A percentile compares a stretch with the other conserved stretches of the same genome.
These are phyloP conservation scores for Penicillium sp. DNA, from an alignment of 2,329 filamentous ascomycete genomes.

Conservation along the genomic window DNA sequence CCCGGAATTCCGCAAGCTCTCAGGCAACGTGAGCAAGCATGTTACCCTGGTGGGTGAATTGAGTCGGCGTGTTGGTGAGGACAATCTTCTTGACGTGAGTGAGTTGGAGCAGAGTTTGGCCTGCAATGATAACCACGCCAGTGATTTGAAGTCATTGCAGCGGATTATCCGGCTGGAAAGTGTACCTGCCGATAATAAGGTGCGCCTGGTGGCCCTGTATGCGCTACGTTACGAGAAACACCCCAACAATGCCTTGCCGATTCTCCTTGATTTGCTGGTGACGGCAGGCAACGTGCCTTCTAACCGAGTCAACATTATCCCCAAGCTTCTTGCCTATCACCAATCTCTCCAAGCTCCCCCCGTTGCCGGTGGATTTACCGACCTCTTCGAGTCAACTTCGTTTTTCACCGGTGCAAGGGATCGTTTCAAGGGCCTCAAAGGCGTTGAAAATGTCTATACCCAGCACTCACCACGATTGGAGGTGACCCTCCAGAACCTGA, in stretches of 20 bases:
- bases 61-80: conserved; percentile 78
- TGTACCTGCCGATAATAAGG: conserved; percentile 77
- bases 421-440: conserved; percentile 90
- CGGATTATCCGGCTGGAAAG: conserved; percentile 75
- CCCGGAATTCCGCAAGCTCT: conserved; percentile 93
- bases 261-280: conserved; percentile 80
- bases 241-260: conserved; percentile 74
- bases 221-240: conserved; percentile 88
- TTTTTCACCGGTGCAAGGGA: conserved; percentile 87
- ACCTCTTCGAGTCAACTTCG: conserved; percentile 85
- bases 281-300: conserved; percentile 78
- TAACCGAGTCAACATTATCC: conserved; percentile 72
- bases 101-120: conserved; percentile 95
- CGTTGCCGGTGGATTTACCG: conserved; percentile 74
- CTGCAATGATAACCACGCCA: conserved; percentile 91
- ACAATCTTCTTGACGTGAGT: conserved; percentile 90
- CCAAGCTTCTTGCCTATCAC: conserved; percentile 80
- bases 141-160: conserved; percentile 90
- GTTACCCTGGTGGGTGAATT: conserved; percentile 93
- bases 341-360: conserved; percentile 78
- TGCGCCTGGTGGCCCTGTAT: conserved; percentile 90
- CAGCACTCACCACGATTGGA: conserved; percentile 91
- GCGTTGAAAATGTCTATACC: conserved; percentile 98
- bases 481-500: conserved; percentile 81
- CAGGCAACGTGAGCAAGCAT: conserved; percentile 97